phyloP scores from a whole-genome alignment of 345 rosid species.

The Eucalyptus tenuipes region DNA sequence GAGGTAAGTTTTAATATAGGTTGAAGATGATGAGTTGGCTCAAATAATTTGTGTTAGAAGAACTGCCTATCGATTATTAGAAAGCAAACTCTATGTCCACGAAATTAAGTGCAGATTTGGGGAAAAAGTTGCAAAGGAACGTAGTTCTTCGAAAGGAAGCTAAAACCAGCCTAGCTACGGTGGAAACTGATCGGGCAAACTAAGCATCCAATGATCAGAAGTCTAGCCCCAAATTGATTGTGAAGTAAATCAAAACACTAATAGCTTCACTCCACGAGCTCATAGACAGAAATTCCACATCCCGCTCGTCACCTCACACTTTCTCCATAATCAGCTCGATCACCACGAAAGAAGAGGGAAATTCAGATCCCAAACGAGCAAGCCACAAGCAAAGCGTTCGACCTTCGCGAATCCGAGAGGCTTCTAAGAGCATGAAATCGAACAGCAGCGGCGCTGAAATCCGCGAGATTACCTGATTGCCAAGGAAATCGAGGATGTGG shows the following conservation, averaged over 20 bases:
- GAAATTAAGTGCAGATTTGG: neutral
- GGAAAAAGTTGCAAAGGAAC: neutral
- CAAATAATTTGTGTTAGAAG: neutral
- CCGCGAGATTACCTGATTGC: slow-evolving; percentile 54
- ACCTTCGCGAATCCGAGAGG: neutral
- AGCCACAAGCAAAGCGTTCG: neutral
- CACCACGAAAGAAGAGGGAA: neutral
- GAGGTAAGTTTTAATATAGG: neutral
- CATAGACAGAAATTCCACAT: neutral
- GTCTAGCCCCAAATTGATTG: neutral
- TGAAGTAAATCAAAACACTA: neutral
- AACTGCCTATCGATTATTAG: neutral
- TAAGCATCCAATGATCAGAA: neutral
- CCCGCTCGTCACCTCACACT: neutral
- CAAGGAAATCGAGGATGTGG: slow-evolving; percentile 92
- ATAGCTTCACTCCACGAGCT: neutral
- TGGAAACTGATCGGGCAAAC: neutral
- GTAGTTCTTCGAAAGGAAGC: neutral
- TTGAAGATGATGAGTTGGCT: neutral
- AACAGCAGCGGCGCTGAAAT: neutral
- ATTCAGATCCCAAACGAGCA: neutral
- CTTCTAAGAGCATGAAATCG: neutral
- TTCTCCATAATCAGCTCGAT: neutral
- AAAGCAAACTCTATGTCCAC: neutral
- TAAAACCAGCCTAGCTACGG: neutral